Conservation (phyloP, 2,329 filamentous ascomycete genomes). For the Alternaria brassicae region DNA sequence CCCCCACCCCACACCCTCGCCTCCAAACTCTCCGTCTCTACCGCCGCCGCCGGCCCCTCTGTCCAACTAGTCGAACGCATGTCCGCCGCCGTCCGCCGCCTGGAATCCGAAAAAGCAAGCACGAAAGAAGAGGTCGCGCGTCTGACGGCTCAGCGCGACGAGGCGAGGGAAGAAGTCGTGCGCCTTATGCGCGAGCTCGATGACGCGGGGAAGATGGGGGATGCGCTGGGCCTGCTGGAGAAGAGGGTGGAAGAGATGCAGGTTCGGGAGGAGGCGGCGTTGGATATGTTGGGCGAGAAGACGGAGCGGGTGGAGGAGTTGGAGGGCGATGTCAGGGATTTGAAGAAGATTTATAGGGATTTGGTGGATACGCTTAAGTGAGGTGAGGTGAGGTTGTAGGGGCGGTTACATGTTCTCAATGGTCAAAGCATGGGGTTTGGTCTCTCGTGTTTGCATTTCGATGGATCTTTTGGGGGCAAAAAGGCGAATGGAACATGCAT, state of each 20-base stretch:
- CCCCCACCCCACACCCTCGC: constrained; percentile 70
- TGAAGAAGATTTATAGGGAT: constrained; percentile 96
- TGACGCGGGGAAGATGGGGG: constrained; percentile 66
- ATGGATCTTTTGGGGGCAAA: too few species aligned
- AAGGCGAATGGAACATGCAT: too few species aligned
- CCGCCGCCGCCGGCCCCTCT: constrained; percentile 86
- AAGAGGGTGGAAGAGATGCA: constrained; percentile 72
- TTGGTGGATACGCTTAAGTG: constrained; percentile 52
- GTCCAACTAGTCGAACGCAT: constrained; percentile 96
- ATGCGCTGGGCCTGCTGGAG: constrained; percentile 70
- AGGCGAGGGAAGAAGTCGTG: constrained; percentile 91
- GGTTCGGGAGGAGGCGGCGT: constrained; percentile 82
- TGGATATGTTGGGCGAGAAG: constrained; percentile 97
- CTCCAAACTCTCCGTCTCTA: constrained; percentile 88
- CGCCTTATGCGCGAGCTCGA: constrained; percentile 87
- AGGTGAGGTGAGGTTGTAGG: background rate
- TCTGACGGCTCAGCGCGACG: constrained; percentile 84
- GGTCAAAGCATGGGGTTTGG: too few species aligned
- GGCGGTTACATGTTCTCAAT: too few species aligned
- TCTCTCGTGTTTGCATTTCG: too few species aligned
- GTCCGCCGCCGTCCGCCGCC: constrained; percentile 87
- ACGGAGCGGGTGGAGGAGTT: constrained; percentile 94
- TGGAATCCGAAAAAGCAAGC: constrained; percentile 91
- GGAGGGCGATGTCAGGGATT: constrained; percentile 83
- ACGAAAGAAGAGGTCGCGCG: constrained; percentile 84